phyloP scores from a whole-genome alignment of 2,329 filamentous ascomycete genomes.

The Chrysoporthe deuterocubensis region DNA sequence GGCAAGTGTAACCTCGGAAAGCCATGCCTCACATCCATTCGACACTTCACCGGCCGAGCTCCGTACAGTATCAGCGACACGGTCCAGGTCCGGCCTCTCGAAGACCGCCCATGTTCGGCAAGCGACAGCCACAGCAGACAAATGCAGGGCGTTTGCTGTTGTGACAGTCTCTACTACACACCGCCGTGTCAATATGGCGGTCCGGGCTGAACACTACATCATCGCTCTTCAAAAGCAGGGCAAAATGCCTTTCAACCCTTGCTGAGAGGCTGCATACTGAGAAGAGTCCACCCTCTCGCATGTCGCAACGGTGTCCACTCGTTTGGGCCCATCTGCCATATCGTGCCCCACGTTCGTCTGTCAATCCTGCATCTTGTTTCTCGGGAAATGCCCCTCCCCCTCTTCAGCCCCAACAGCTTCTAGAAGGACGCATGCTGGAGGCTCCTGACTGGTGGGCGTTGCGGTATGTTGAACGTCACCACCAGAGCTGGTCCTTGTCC shows the following conservation, averaged over 20 bases:
- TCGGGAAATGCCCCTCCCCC: constrained; percentile 13
- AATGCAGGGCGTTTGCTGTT: constrained; percentile 6
- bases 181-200: constrained; percentile 10
- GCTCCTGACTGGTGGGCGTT: constrained; percentile 14
- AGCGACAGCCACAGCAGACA: constrained; percentile 16
- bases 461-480: constrained; percentile 17
- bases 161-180: constrained; percentile 20
- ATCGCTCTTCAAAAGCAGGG: constrained; percentile 18
- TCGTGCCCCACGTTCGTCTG: constrained; percentile 17
- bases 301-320: constrained; percentile 11
- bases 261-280: constrained; percentile 7
- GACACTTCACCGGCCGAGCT: neutral
- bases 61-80: constrained; percentile 23
- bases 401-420: constrained; percentile 20
- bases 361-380: constrained; percentile 17
- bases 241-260: constrained; percentile 17
- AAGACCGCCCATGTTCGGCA: neutral
- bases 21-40: neutral
- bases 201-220: constrained; percentile 13
- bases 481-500: constrained; percentile 7
- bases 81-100: neutral
- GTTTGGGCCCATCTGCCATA: constrained; percentile 13
- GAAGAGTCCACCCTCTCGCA: constrained; percentile 18
- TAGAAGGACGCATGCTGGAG: constrained; percentile 14
- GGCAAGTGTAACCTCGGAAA: neutral